Conservation (phyloP, 2,329 filamentous ascomycete genomes). For the Fusarium nodosum region DNA sequence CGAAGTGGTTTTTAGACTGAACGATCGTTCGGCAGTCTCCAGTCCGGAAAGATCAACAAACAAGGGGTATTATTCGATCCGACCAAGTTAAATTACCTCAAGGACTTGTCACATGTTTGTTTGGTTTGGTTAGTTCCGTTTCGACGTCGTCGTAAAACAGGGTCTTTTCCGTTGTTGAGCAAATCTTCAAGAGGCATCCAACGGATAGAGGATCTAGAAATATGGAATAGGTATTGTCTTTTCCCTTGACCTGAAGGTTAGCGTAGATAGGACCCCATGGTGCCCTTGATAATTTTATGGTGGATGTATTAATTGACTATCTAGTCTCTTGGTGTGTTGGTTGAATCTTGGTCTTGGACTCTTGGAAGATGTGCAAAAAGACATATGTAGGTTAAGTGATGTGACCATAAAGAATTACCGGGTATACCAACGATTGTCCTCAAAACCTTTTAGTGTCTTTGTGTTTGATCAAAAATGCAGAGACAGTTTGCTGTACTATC, state of each 20-base stretch:
- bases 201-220: neutral
- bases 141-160: conserved; percentile 40
- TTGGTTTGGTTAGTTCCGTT: conserved; percentile 19
- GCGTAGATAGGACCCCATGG: neutral
- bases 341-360: neutral
- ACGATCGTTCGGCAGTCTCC: conserved; percentile 33
- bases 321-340: neutral
- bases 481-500: too few species aligned
- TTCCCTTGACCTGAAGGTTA: neutral
- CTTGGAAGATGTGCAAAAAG: neutral
- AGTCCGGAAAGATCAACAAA: conserved; percentile 23
- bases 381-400: neutral
- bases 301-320: neutral
- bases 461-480: neutral
- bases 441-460: neutral
- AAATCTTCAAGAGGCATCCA: conserved; percentile 19
- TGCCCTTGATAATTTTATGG: neutral
- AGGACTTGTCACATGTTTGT: conserved; percentile 19
- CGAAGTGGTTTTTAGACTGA: conserved; percentile 23
- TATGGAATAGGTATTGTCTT: neutral
- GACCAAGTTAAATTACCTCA: conserved; percentile 16
- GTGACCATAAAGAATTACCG: neutral
- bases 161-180: conserved; percentile 19
- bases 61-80: conserved; percentile 26
- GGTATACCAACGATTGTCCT: neutral